phyloP scores from a whole-genome alignment of 306 rosid genomes.

The Castanea sativa region DNA sequence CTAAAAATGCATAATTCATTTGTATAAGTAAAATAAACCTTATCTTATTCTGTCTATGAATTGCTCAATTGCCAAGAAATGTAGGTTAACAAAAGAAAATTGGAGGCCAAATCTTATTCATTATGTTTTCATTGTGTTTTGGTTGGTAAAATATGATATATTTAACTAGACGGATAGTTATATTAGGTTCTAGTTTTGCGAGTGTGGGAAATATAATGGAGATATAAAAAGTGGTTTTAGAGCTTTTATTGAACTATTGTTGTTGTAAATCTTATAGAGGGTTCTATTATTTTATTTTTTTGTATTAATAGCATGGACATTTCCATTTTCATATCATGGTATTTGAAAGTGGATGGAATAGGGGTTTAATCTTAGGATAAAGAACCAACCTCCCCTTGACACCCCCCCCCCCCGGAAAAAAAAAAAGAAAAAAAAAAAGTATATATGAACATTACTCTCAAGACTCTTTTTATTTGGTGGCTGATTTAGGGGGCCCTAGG shows the following conservation, averaged over 20 bases:
- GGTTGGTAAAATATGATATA: background rate
- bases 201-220: background rate
- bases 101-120: background rate
- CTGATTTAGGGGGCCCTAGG: background rate
- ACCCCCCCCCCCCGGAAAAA: no score
- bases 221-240: background rate
- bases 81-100: background rate
- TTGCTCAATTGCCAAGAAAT: background rate
- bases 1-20: slow-evolving; percentile 71
- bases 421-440: no score
- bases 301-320: background rate
- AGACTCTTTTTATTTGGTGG: background rate
- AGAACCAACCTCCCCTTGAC: background rate
- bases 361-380: background rate
- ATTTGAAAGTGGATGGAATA: background rate
- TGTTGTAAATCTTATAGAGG: background rate
- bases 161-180: background rate
- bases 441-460: background rate
- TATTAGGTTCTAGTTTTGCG: background rate
- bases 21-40: slow-evolving; percentile 52
- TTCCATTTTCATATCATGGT: background rate
- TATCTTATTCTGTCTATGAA: background rate
- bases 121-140: background rate
- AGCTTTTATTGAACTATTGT: background rate
- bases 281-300: background rate